Evolutionary conservation across 768 basidiomycete genomes (phyloP), one percentile per base, ranked within the genome.

Genomic region (Agaricus sinodeliciosus): DNA sequence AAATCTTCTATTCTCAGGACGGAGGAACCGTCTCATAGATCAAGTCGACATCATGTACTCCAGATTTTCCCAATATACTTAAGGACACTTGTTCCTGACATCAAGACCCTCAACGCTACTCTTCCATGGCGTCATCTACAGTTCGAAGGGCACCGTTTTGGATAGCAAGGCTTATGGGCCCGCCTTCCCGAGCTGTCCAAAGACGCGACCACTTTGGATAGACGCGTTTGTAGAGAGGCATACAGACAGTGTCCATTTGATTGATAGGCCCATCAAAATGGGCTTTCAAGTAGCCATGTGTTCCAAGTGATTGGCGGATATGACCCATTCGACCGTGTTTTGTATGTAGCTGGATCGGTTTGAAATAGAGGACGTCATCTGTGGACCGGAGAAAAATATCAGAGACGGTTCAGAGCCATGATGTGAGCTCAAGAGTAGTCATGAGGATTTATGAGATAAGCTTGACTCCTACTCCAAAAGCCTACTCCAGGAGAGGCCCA

Each of bases 251-350:
- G 59, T 98, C 96, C 93, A 96, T 95, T 73, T 94, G 92, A 63
- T 80, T 87, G 60, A 97, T 84, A 18, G 88, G 90, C 12, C 90
- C 91, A 63, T 96, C 94, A 68, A 94, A 93, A 66, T 90, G 81
- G 15, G 93, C 94, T 74, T 98, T 98, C 79, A 94, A 92, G 70
- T 97, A 93, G 27, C 95, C 96, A 63, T 99, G 95, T 27, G 94
- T 98, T 43, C 95, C 95, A 15, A 99, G 83, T 8, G 91, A 87
- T 69, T 94, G 94, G 44, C 76, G 77, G 59, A 94, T 90, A 67
- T 99, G 94, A 2, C 95, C 96, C 22, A 76, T 77, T 18, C 91
- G 79, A 9, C 95, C 94, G 55, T 86, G 79, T 69, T 97, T 99
- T 3, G 94, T 98, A 66, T 92, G 79, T 52, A 97, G 73, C 63